Evolutionary conservation across 768 basidiomycete genomes (phyloP).

Genomic region (Leccinum longicurvipes): DNA sequence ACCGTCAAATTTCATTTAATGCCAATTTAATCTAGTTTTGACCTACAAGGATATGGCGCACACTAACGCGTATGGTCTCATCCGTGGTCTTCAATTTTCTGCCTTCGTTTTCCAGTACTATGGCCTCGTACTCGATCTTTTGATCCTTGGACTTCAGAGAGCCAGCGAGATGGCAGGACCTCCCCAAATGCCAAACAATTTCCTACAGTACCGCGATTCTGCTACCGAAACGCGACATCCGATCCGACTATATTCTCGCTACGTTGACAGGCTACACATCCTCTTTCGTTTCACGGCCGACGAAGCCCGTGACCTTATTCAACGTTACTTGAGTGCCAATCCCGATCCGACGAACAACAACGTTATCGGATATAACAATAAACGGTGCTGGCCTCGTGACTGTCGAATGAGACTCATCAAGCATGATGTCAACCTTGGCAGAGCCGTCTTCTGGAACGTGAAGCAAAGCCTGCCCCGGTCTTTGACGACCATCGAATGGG

Average conservation of each 20-base stretch:
- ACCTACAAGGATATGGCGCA: slow-evolving; percentile 99
- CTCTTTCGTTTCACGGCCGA: slow-evolving; percentile 98
- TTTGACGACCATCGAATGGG: slow-evolving; percentile 98
- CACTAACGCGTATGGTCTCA: slow-evolving; percentile 94
- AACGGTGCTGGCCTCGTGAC: slow-evolving; percentile 98
- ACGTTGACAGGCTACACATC: slow-evolving; percentile 92
- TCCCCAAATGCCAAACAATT: slow-evolving; percentile 96
- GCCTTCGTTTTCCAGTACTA: slow-evolving; percentile 99
- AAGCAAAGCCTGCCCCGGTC: slow-evolving; percentile 95
- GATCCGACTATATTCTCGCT: slow-evolving; percentile 96
- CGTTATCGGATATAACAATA: slow-evolving; percentile 98
- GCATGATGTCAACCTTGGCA: slow-evolving; percentile 97
- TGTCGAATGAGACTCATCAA: slow-evolving; percentile 99
- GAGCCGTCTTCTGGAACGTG: slow-evolving; percentile 99
- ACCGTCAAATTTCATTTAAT: slow-evolving; percentile 7
- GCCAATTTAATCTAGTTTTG: slow-evolving; percentile 41
- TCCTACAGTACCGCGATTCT: slow-evolving; percentile 94
- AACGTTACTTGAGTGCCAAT: slow-evolving; percentile 94
- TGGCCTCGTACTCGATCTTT: slow-evolving; percentile 89
- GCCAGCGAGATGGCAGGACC: slow-evolving; percentile 99
- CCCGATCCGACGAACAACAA: slow-evolving; percentile 99
- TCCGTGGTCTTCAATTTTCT: slow-evolving; percentile 97
- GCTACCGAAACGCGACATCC: slow-evolving; percentile 95
- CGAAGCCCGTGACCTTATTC: slow-evolving; percentile 95
- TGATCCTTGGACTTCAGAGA: slow-evolving; percentile 95